Conservation (phyloP, 179 eudicot genomes). For the Patellifolia procumbens region DNA sequence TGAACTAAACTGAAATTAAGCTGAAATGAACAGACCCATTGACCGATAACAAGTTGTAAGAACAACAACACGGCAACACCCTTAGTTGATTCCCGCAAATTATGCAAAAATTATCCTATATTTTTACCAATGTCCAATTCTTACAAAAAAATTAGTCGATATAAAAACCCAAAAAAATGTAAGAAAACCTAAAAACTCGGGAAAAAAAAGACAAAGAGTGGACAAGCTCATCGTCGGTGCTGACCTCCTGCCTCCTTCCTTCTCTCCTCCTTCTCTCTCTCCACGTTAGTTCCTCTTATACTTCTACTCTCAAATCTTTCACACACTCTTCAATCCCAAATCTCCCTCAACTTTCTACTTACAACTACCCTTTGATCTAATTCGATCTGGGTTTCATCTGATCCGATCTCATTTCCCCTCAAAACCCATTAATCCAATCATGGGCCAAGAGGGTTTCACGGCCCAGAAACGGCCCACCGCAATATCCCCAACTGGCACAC, state of each 20-base stretch:
- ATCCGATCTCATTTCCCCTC: neutral
- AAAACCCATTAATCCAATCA: neutral
- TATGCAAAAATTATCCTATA: too few species aligned
- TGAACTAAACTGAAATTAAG: too few species aligned
- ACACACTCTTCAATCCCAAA: neutral
- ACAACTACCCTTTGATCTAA: neutral
- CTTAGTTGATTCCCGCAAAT: too few species aligned
- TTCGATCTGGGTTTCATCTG: neutral
- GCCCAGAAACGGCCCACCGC: conserved; percentile 34
- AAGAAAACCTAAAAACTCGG: neutral
- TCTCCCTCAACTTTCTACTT: neutral
- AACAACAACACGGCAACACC: too few species aligned
- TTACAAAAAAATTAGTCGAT: too few species aligned
- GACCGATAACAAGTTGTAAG: too few species aligned
- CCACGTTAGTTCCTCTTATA: neutral
- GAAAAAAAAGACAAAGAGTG: neutral
- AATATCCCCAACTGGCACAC: conserved; percentile 13
- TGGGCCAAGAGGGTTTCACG: conserved; percentile 34
- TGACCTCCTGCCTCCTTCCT: conserved; percentile 2
- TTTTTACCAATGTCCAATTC: too few species aligned
- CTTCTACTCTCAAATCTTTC: neutral
- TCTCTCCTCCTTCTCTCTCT: neutral
- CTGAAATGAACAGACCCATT: too few species aligned
- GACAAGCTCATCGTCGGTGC: conserved; percentile 31
- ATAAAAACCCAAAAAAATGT: too few species aligned